These are phyloP conservation scores for Teratosphaeria viscida DNA, from an alignment of 2,329 filamentous ascomycete genomes.

Conservation along the genomic window DNA sequence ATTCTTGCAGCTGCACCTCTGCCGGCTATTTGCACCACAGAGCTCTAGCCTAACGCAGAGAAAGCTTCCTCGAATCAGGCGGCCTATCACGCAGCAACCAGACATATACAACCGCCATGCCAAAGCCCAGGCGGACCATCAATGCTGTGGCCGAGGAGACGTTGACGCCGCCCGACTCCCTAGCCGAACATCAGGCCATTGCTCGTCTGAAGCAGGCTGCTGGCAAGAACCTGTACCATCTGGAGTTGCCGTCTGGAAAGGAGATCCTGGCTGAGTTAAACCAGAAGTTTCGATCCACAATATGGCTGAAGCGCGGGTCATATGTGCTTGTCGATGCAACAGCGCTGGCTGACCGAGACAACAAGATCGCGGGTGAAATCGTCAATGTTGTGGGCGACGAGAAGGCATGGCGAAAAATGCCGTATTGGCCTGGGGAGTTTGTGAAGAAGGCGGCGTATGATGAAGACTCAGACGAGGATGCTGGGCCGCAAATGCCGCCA, in stretches of 20 bases:
- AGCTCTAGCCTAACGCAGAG: background rate
- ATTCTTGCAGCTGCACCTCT: background rate
- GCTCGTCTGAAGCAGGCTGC: slow-evolving; percentile 71
- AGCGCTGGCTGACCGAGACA: slow-evolving; percentile 54
- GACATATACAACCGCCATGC: slow-evolving; percentile 43
- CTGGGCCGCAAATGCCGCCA: slow-evolving; percentile 29
- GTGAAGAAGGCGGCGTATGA: slow-evolving; percentile 41
- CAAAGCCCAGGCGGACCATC: slow-evolving; percentile 64
- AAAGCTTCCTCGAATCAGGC: background rate
- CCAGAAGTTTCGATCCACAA: slow-evolving; percentile 75
- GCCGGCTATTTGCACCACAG: background rate
- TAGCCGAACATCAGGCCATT: slow-evolving; percentile 49
- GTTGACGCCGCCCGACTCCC: slow-evolving; percentile 46
- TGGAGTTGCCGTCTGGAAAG: slow-evolving; percentile 58
- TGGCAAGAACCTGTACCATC: slow-evolving; percentile 81
- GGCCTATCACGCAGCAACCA: background rate
- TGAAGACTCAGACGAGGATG: slow-evolving; percentile 58
- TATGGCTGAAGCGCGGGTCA: slow-evolving; percentile 84
- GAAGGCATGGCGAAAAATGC: slow-evolving; percentile 79
- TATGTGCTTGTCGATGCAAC: slow-evolving; percentile 74
- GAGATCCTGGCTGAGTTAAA: slow-evolving; percentile 70
- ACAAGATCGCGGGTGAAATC: slow-evolving; percentile 79
- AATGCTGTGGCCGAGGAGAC: slow-evolving; percentile 68
- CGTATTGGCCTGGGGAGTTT: slow-evolving; percentile 56
- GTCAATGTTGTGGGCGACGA: slow-evolving; percentile 87